phyloP scores from a whole-genome alignment of 768 basidiomycete genomes.

The Russula vinacea region DNA sequence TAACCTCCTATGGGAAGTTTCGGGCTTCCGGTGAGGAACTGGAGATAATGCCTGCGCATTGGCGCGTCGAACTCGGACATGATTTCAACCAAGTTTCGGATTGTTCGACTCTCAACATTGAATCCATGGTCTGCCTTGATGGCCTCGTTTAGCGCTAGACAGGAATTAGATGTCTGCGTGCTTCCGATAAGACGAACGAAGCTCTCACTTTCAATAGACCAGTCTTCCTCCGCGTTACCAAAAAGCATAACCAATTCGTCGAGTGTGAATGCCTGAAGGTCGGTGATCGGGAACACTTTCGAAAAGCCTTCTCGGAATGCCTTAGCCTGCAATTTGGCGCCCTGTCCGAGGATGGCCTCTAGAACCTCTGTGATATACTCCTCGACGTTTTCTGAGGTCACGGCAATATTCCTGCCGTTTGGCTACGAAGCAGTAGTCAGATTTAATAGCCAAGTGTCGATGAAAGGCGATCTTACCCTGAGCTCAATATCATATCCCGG shows the following conservation, averaged over 20 bases:
- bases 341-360: slow-evolving; percentile 82
- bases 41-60: slow-evolving; percentile 82
- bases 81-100: slow-evolving; percentile 80
- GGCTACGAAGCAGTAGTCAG: slow-evolving; percentile 45
- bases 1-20: slow-evolving; percentile 92
- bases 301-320: slow-evolving; percentile 95
- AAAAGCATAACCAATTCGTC: slow-evolving; percentile 96
- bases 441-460: not conserved
- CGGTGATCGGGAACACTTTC: slow-evolving; percentile 90
- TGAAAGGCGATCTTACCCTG: slow-evolving; percentile 44
- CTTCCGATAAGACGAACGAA: slow-evolving; percentile 2
- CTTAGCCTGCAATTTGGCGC: slow-evolving; percentile 72
- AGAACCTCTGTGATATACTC: slow-evolving; percentile 88
- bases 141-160: slow-evolving; percentile 76
- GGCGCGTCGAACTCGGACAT: slow-evolving; percentile 76
- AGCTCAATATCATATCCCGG: slow-evolving; percentile 95
- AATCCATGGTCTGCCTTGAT: slow-evolving; percentile 98
- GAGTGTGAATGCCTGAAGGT: slow-evolving; percentile 87
- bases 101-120: slow-evolving; percentile 89
- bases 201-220: slow-evolving; percentile 81
- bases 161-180: slow-evolving; percentile 22
- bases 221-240: slow-evolving; percentile 97
- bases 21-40: slow-evolving; percentile 97
- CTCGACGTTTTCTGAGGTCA: slow-evolving; percentile 83
- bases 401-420: slow-evolving; percentile 71